A percentile compares a stretch with the other conserved stretches of the same genome.
Conservation (phyloP, 768 basidiomycete genomes). For the Boletus rufocinnamomeus region DNA sequence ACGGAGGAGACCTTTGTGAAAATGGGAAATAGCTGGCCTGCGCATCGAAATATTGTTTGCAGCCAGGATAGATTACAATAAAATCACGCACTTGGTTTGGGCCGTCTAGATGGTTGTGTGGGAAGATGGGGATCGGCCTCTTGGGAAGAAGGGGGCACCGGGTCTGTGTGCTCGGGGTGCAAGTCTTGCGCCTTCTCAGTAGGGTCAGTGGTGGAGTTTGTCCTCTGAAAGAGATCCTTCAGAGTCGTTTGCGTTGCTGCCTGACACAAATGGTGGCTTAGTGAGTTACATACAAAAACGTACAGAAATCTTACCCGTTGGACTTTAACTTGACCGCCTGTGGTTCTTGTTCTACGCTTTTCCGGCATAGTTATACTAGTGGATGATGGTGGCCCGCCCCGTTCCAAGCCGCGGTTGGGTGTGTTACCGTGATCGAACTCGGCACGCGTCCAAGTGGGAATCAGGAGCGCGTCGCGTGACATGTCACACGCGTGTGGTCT, state of each 20-base stretch:
- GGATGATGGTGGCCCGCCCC: background rate
- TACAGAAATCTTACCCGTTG: slow-evolving; percentile 21
- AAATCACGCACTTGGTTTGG: slow-evolving; percentile 27
- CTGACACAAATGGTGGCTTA: slow-evolving; percentile 6
- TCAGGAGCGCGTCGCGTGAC: slow-evolving; percentile 30
- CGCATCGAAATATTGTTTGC: background rate
- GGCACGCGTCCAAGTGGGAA: background rate
- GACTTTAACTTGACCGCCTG: slow-evolving; percentile 9
- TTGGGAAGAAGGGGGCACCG: background rate
- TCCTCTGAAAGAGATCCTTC: slow-evolving; percentile 27
- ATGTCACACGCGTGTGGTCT: slow-evolving; percentile 15
- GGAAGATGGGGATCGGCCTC: slow-evolving; percentile 3
- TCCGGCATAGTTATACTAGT: slow-evolving; percentile 26
- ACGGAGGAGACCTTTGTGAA: slow-evolving; percentile 19
- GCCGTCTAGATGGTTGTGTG: background rate
- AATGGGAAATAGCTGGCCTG: slow-evolving; percentile 31
- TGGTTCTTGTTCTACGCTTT: slow-evolving; percentile 25
- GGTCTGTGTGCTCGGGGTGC: background rate
- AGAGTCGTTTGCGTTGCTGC: slow-evolving; percentile 31
- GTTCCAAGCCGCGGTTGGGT: background rate
- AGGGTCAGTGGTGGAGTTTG: background rate
- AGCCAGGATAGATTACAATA: background rate
- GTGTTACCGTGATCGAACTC: background rate
- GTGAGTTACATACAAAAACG: slow-evolving; percentile 8
- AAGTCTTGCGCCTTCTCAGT: slow-evolving; percentile 1